Evolutionary conservation across 148 eudicot genomes (phyloP).

Genomic region (Chenopodium suecicum): DNA sequence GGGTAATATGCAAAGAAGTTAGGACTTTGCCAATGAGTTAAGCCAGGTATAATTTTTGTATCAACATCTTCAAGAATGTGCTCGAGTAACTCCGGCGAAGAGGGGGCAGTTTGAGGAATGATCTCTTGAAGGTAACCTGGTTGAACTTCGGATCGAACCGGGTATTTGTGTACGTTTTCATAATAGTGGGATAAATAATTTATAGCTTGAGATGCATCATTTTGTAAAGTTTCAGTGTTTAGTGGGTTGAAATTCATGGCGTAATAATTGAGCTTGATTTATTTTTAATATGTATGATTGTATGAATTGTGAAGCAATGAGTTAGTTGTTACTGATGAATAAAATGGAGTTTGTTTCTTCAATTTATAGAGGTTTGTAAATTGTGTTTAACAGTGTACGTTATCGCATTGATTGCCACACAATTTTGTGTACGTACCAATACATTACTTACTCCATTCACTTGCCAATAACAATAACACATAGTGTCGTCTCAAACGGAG

Average conservation of each 20-base stretch:
- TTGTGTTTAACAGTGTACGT: too few species aligned
- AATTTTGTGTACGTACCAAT: too few species aligned
- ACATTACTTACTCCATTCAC: too few species aligned
- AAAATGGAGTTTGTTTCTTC: too few species aligned
- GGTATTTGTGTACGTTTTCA: conserved; percentile 36
- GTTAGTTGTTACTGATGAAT: too few species aligned
- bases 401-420: too few species aligned
- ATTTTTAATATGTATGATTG: too few species aligned
- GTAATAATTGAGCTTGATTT: too few species aligned
- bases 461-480: too few species aligned
- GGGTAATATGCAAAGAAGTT: conserved; percentile 45
- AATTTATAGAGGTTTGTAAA: too few species aligned
- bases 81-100: conserved; percentile 31
- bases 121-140: conserved; percentile 35
- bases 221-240: neutral
- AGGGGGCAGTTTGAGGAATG: conserved; percentile 26
- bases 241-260: neutral
- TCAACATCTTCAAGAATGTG: conserved; percentile 34
- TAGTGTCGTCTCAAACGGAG: too few species aligned
- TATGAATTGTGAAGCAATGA: too few species aligned
- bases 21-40: conserved; percentile 59
- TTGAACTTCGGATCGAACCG: conserved; percentile 43
- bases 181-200: conserved; percentile 39
- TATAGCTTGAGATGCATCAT: neutral
- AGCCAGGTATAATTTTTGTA: conserved; percentile 38